Conservation (phyloP, 73 alveolate genomes). For the Paramecium pentaurelia region DNA sequence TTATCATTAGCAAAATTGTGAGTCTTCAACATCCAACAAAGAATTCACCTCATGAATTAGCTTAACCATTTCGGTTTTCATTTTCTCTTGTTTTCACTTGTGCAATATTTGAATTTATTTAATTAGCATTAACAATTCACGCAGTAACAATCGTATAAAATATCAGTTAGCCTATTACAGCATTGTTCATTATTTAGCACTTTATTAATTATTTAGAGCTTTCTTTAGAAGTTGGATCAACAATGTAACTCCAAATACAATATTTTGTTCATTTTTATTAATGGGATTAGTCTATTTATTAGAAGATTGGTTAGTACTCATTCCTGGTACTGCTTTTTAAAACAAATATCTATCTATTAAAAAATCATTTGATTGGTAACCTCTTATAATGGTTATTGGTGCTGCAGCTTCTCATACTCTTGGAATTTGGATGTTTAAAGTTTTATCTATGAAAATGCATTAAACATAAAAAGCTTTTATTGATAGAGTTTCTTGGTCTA, state of each 20-base stretch:
- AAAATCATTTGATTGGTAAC: constrained; percentile 35
- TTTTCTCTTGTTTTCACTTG: neutral
- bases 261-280: neutral
- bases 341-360: neutral
- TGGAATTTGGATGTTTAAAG: constrained; percentile 33
- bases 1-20: neutral
- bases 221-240: constrained; percentile 43
- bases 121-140: neutral
- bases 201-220: neutral
- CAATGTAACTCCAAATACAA: constrained; percentile 21
- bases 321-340: neutral
- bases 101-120: neutral
- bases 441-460: neutral
- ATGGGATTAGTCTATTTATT: constrained; percentile 28
- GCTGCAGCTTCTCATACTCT: constrained; percentile 37
- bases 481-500: constrained; percentile 47
- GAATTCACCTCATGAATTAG: constrained; percentile 9
- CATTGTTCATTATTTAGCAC: constrained; percentile 2
- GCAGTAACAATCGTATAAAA: constrained; percentile 15
- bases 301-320: constrained; percentile 35
- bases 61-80: neutral
- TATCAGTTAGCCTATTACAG: constrained; percentile 26
- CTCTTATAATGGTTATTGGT: constrained; percentile 3
- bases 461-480: neutral
- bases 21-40: neutral